Conservation (phyloP, 805 yeast species). For the Cyberlindnera meyerae region DNA sequence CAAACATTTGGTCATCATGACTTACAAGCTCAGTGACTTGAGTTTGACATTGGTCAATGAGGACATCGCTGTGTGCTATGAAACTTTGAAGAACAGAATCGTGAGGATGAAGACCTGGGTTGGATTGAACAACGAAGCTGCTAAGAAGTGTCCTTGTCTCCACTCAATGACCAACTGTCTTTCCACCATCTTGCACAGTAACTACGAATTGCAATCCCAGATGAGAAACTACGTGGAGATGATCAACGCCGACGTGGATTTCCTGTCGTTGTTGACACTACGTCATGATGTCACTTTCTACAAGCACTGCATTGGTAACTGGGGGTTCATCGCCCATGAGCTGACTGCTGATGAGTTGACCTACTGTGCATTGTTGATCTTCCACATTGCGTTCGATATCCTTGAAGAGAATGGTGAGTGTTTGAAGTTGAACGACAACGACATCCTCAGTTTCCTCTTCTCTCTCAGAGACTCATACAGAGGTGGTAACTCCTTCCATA, state of each 20-base stretch:
- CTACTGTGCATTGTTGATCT: slow-evolving; percentile 52
- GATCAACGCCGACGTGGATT: slow-evolving; percentile 29
- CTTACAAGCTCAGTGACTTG: slow-evolving; percentile 15
- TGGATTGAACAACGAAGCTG: slow-evolving; percentile 29
- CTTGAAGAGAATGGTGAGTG: slow-evolving; percentile 12
- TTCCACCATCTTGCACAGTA: slow-evolving; percentile 20
- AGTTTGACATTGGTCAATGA: slow-evolving; percentile 17
- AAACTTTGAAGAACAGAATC: slow-evolving; percentile 26
- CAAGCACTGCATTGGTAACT: slow-evolving; percentile 42
- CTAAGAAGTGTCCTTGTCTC: slow-evolving; percentile 22
- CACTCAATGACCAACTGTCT: slow-evolving; percentile 34
- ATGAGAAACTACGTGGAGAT: slow-evolving; percentile 18
- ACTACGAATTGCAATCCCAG: slow-evolving; percentile 10
- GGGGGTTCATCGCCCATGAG: slow-evolving; percentile 72
- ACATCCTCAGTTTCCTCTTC: slow-evolving; percentile 55
- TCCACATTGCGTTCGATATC: slow-evolving; percentile 38
- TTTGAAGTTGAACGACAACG: slow-evolving; percentile 32
- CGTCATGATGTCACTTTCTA: slow-evolving; percentile 23
- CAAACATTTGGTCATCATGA: slow-evolving; percentile 22
- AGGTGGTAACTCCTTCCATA: slow-evolving; percentile 86
- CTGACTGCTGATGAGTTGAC: slow-evolving; percentile 60
- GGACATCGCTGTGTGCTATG: slow-evolving; percentile 18
- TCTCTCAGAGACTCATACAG: slow-evolving; percentile 75
- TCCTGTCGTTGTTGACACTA: slow-evolving; percentile 21
- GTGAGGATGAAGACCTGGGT: slow-evolving; percentile 38